Evolutionary conservation across 2,329 filamentous ascomycete species (phyloP), one percentile per base, ranked within the genome.

Genomic region (Penicillium sp.): DNA sequence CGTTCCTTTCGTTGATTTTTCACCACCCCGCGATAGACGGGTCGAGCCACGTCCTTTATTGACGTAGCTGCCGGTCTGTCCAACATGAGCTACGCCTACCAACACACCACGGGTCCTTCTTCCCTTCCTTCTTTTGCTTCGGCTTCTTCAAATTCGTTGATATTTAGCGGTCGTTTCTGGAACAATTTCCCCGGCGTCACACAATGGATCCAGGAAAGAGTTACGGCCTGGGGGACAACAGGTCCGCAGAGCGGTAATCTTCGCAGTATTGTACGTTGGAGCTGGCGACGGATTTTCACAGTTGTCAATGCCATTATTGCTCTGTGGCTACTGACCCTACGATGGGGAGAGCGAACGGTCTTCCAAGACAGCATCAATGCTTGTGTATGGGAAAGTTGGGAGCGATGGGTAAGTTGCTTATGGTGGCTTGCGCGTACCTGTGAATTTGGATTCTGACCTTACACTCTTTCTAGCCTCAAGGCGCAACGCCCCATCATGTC

Each of bases 381-480:
- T 35, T 98, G 92, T 64, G 68, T 76, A 37, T 98, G 92, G 92
- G 73, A 77, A 23, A 76, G 76, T 27, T 98, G 92, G 92, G 92
- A 98, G 70, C 75, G 78, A 64, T 98, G 92, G 89, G 88, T 94
- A 72, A 50, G 70, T 59, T 6, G 12, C 13, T 12, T 18, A 31
- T n/a, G 29, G 8, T 10, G n/a, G n/a, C n/a, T n/a, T n/a, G n/a
- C n/a, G n/a, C n/a, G n/a, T n/a, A n/a, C n/a, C n/a, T n/a, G n/a
- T n/a, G n/a, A n/a, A n/a, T n/a, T n/a, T n/a, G n/a, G n/a, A n/a
- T 30, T 13, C 42, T 39, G 16, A 50, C 20, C 11, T 6, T 37
- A 25, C 6, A 31, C 44, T 27, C 33, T 27, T 20, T 39, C 25
- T 57, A 95, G 92, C 86, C 88, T 36, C 66, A 75, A 54, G 79